Evolutionary conservation across 805 yeast species (phyloP).

Genomic region (Starmera amethionina): DNA sequence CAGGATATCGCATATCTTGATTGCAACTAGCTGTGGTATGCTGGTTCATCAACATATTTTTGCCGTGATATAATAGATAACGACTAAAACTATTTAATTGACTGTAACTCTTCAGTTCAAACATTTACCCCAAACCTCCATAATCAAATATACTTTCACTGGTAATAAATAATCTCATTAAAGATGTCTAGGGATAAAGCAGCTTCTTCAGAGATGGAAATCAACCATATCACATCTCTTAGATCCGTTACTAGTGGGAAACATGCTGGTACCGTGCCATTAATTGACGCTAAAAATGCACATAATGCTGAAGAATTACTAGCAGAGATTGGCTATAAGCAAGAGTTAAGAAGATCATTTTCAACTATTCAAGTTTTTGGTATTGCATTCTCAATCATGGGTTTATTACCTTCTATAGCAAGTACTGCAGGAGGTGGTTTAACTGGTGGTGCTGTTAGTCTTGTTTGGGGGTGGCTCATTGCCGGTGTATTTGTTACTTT

Average conservation of each 20-base stretch:
- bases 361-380: constrained; percentile 58
- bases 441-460: constrained; percentile 44
- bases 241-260: background rate
- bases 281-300: constrained; percentile 3
- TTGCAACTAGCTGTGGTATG: too few relatives aligned
- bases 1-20: too few relatives aligned
- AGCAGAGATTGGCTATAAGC: constrained; percentile 52
- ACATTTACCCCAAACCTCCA: background rate
- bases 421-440: constrained; percentile 43
- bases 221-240: background rate
- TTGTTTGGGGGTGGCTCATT: constrained; percentile 63
- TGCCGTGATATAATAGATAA: too few relatives aligned
- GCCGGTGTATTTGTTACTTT: constrained; percentile 42
- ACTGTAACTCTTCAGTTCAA: background rate
- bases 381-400: constrained; percentile 66
- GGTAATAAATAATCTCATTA: too few relatives aligned
- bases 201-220: background rate
- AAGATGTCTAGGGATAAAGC: background rate
- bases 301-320: constrained; percentile 14
- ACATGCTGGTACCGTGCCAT: background rate
- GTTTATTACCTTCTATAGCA: constrained; percentile 54
- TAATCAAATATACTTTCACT: background rate
- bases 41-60: too few relatives aligned
- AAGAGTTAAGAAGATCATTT: constrained; percentile 53
- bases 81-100: too few relatives aligned